phyloP scores from a whole-genome alignment of 768 basidiomycete species.

The Clitopilus passeckerianus region DNA sequence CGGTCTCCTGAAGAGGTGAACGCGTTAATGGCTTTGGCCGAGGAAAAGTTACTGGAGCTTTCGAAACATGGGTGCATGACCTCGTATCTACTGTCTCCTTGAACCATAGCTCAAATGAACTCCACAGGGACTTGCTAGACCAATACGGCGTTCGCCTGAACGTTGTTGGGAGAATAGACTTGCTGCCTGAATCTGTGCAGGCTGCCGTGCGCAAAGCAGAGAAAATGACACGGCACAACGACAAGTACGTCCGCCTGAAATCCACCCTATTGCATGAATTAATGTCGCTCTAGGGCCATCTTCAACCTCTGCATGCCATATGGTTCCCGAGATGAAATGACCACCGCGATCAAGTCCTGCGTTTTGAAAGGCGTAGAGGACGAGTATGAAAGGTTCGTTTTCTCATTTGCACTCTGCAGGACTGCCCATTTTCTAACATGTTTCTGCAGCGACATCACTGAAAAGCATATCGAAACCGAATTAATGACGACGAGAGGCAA shows the following conservation, averaged over 20 bases:
- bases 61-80: constrained; percentile 70
- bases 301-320: constrained; percentile 94
- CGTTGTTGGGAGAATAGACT: constrained; percentile 66
- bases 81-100: background rate
- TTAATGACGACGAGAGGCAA: constrained; percentile 61
- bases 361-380: constrained; percentile 14
- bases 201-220: constrained; percentile 68
- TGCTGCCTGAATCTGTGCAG: constrained; percentile 80
- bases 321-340: constrained; percentile 87
- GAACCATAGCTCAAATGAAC: background rate
- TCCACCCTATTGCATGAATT: background rate
- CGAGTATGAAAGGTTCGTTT: background rate
- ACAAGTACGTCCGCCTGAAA: constrained; percentile 38
- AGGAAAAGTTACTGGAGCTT: constrained; percentile 71
- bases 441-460: constrained; percentile 41
- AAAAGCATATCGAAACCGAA: constrained; percentile 59
- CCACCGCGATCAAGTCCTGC: constrained; percentile 62
- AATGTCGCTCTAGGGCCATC: constrained; percentile 52
- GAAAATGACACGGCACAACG: constrained; percentile 67
- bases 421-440: no score
- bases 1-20: constrained; percentile 82
- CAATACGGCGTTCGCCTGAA: constrained; percentile 81
- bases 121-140: constrained; percentile 68
- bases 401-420: no score
- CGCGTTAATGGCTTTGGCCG: constrained; percentile 80